Evolutionary conservation across 2,329 filamentous ascomycete species (phyloP), one percentile per base, ranked within the genome.

Genomic region (Rhinocladiella mackenziei): DNA sequence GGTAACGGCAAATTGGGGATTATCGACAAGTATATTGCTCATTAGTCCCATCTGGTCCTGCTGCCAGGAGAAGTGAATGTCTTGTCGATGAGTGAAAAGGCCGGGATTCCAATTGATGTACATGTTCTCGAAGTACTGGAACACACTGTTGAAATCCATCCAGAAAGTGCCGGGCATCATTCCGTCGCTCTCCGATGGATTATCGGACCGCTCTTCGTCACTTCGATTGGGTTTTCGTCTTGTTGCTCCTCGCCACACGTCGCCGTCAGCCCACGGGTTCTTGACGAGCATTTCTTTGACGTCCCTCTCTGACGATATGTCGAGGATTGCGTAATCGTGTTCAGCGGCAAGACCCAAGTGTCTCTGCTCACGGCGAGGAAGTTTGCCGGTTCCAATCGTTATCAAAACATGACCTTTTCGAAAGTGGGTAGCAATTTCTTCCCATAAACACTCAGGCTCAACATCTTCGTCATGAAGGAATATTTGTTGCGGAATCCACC

Each of bases 61-160:
- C 47, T 83, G 75, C 92, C 92, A 98, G 2, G 75, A 74, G 60
- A 97, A 94, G 65, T 98, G 92, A 43, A 89, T 80, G 58, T 98
- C 89, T 63, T 95, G 83, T 6, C 89, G 81, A 60, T 85, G 70
- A 1, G 72, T 71, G 65, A 98, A 98, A 1, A 95, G 71, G 0
- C 77, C 76, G 0, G 92, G 89, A 54, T 95, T 96, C 92, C 92
- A 98, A 66, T 97, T 98, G 42, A 98, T 73, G 64, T 97, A 98
- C 55, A 98, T 79, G 13, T 89, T 94, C 62, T 97, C 89, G 53
- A 96, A 98, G 60, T 95, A 83, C 58, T 95, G 89, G 25, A 87
- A 77, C 3, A 96, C 81, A 53, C 89, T 86, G 56, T 94, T 86
- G 19, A 92, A 80, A 17, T 83, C 81, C 67, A 97, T 94, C 91